Evolutionary conservation across 2,329 filamentous ascomycete species (phyloP), one percentile per base, ranked within the genome.

Genomic region (Trichoderma sp.): DNA sequence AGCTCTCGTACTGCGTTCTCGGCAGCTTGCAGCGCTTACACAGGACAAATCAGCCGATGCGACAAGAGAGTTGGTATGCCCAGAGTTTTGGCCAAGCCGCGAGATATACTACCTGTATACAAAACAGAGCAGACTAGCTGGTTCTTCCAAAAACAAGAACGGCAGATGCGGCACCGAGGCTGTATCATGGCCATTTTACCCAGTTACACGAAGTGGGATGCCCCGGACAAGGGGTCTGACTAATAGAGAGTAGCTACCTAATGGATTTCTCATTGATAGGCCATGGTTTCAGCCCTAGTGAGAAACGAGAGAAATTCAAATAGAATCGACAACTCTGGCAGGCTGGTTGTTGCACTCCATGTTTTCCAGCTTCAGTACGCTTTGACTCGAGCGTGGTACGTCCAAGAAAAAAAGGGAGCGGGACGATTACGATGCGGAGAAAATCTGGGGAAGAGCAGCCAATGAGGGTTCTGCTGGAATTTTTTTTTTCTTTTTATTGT

Each of bases 351-450:
- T 55, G 49, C 60, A n/a, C 60, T 51, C 51, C 52, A 55, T 24
- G 14, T 13, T 30, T 10, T 34, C 39, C 10, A 30, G 18, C n/a
- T 34, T 46, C 21, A 49, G 46, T 56, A 30, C 63, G 63, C 39
- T 16, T 43, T 51, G 54, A 37, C 28, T 51, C 28, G 26, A 63
- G 58, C 52, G 37, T 58, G 63, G 63, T 58, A 28, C 54, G 58
- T 49, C 24, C n/a, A 28, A 30, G 51, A 39, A 28, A 54, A 55
- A 55, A 55, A 49, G 26, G 52, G 34, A 43, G 46, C 51, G 51
- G 52, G 34, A 56, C 37, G 63, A 49, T 21, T 49, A 66, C 49
- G 32, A 66, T 66, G 63, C 63, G 63, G 63, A 66, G 63, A 66
- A 66, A 66, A 66, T 59, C 63, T 59, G 63, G 63, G 63, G 63